Evolutionary conservation across 139 green algal species (phyloP).

Genomic region (Diplosphaera chodatii): DNA sequence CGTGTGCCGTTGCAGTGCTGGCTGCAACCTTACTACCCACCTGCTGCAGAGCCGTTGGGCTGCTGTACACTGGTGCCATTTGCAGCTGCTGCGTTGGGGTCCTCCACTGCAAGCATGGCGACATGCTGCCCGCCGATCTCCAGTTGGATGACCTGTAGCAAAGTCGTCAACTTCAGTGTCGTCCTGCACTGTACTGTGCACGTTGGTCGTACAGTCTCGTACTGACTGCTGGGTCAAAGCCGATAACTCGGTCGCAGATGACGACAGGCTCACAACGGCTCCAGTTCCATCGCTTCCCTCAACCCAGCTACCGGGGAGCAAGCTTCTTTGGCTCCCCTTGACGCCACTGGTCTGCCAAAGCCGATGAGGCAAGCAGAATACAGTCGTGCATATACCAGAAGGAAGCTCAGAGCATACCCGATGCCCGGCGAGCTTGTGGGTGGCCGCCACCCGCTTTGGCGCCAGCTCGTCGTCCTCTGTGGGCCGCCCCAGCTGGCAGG

Average conservation of each 20-base stretch:
- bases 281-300: no score
- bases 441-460: not conserved
- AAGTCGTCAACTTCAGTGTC: conserved; percentile 28
- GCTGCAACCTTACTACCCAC: not conserved
- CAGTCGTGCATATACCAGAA: not conserved
- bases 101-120: conserved; percentile 37
- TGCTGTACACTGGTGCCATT: not conserved
- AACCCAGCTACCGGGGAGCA: no score
- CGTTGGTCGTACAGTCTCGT: no score
- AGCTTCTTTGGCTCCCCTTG: no score
- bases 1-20: not conserved
- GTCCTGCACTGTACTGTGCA: not conserved
- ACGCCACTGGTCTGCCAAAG: not conserved
- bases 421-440: not conserved
- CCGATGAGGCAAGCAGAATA: not conserved
- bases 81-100: not conserved
- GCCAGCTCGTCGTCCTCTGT: conserved; percentile 35
- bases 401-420: not conserved
- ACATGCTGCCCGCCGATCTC: conserved; percentile 76
- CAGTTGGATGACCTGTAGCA: conserved; percentile 29
- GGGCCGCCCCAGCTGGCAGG: conserved; percentile 75
- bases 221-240: no score
- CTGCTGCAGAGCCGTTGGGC: not conserved
- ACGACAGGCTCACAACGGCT: no score
- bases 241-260: no score